A percentile compares a stretch with the other conserved stretches of the same genome.
Conservation (phyloP, 73 alveolate species). For the Paramecium octaurelia region DNA sequence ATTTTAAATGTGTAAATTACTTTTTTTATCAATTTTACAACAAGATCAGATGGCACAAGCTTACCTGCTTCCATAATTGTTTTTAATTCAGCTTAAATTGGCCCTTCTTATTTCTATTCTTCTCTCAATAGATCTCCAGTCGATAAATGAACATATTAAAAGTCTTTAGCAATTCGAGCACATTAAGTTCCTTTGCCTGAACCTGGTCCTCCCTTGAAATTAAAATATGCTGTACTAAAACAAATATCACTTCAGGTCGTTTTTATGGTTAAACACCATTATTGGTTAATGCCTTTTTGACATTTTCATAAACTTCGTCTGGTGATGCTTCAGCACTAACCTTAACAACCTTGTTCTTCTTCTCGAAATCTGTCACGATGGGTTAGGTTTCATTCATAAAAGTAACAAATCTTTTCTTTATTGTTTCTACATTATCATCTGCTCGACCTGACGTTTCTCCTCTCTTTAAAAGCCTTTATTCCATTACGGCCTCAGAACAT, state of each 20-base stretch:
- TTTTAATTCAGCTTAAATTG: constrained; percentile 65
- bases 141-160: constrained; percentile 75
- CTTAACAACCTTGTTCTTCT: constrained; percentile 72
- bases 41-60: constrained; percentile 73
- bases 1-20: neutral
- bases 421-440: constrained; percentile 97
- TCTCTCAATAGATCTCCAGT: constrained; percentile 85
- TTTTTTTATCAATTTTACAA: constrained; percentile 8
- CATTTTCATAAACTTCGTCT: constrained; percentile 85
- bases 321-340: constrained; percentile 83
- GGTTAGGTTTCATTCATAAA: constrained; percentile 92
- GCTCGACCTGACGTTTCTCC: constrained; percentile 94
- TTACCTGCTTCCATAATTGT: constrained; percentile 70
- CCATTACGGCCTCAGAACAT: constrained; percentile 90
- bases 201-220: constrained; percentile 82
- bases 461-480: constrained; percentile 87
- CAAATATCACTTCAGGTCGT: constrained; percentile 64
- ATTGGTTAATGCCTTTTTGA: constrained; percentile 47
- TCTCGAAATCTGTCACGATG: constrained; percentile 77
- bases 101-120: constrained; percentile 64
- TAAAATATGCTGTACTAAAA: neutral
- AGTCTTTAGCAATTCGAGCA: constrained; percentile 71
- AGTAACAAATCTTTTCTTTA: constrained; percentile 92
- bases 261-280: constrained; percentile 7
- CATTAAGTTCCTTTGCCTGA: constrained; percentile 97